Percentiles rank a stretch among this genome's conserved stretches.
Evolutionary conservation across 2,329 filamentous ascomycete genomes (phyloP).

Genomic region (Emergomyces africanus): DNA sequence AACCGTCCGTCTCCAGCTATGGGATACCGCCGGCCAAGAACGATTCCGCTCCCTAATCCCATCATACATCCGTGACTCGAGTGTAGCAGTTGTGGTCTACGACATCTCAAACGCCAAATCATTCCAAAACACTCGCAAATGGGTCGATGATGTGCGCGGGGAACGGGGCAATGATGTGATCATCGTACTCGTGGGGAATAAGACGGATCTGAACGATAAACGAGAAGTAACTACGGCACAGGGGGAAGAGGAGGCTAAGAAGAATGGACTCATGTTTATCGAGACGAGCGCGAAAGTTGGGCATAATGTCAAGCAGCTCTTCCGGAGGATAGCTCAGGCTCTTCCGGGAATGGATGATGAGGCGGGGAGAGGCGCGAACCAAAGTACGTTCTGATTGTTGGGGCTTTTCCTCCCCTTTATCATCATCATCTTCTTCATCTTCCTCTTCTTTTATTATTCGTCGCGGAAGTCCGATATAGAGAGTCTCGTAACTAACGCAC

Average conservation of each 20-base stretch:
- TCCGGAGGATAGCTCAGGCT: conserved; percentile 96
- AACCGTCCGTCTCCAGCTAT: conserved; percentile 91
- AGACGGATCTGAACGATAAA: conserved; percentile 98
- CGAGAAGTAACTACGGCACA: conserved; percentile 92
- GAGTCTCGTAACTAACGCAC: not conserved
- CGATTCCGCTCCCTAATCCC: conserved; percentile 94
- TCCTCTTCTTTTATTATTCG: not conserved
- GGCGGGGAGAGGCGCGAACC: conserved; percentile 61
- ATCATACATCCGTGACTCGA: conserved; percentile 96
- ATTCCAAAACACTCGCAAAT: conserved; percentile 98
- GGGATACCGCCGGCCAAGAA: conserved; percentile 97
- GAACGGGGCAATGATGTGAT: conserved; percentile 98
- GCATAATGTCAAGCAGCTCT: conserved; percentile 95
- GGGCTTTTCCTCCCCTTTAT: no score
- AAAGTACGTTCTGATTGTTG: conserved; percentile 52
- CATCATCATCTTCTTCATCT: not conserved
- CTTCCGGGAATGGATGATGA: conserved; percentile 95
- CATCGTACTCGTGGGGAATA: conserved; percentile 96
- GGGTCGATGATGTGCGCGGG: conserved; percentile 95
- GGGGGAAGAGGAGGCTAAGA: conserved; percentile 95
- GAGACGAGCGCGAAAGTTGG: conserved; percentile 97
- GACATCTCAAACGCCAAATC: conserved; percentile 96
- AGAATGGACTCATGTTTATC: conserved; percentile 97
- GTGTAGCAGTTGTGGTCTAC: conserved; percentile 96
- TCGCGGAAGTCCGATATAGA: not conserved